These are phyloP conservation scores for Sclerotinia minor DNA, from an alignment of 2,329 filamentous ascomycete genomes.

Conservation along the genomic window DNA sequence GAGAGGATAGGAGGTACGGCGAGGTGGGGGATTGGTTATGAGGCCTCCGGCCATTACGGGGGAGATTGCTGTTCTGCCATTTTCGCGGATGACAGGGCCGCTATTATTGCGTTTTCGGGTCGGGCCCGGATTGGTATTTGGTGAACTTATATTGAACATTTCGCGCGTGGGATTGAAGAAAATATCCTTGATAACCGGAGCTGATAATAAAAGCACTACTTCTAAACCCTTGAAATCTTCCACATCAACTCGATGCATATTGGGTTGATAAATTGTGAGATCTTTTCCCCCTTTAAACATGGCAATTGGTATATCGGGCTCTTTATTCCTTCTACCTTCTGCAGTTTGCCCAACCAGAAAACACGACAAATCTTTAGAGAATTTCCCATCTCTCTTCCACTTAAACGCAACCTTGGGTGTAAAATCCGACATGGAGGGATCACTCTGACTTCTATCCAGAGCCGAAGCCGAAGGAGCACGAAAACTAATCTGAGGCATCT, in stretches of 20 bases:
- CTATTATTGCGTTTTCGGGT: constrained; percentile 38
- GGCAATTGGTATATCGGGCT: constrained; percentile 94
- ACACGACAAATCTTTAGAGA: constrained; percentile 86
- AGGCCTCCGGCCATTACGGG: constrained; percentile 39
- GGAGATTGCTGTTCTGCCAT: constrained; percentile 25
- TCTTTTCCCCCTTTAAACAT: constrained; percentile 72
- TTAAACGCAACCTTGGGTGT: constrained; percentile 79
- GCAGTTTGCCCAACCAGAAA: constrained; percentile 78
- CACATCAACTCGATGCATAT: constrained; percentile 84
- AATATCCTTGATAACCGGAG: constrained; percentile 65
- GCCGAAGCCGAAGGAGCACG: constrained; percentile 74
- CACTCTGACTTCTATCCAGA: constrained; percentile 70
- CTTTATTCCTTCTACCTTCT: constrained; percentile 74
- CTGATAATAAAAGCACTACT: constrained; percentile 68
- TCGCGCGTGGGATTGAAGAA: constrained; percentile 67
- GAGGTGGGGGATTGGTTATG: constrained; percentile 23
- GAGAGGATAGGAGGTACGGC: constrained; percentile 28
- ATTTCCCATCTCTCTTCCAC: constrained; percentile 85
- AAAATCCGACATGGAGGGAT: constrained; percentile 54
- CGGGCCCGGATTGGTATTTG: constrained; percentile 38
- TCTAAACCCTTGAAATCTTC: constrained; percentile 94
- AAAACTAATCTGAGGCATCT: constrained; percentile 85
- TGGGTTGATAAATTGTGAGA: constrained; percentile 89
- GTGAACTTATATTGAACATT: constrained; percentile 70
- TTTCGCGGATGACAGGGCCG: constrained; percentile 35